Evolutionary conservation across 169 alveolate species (phyloP).

Genomic region (Cryptosporidium xiaoi): DNA sequence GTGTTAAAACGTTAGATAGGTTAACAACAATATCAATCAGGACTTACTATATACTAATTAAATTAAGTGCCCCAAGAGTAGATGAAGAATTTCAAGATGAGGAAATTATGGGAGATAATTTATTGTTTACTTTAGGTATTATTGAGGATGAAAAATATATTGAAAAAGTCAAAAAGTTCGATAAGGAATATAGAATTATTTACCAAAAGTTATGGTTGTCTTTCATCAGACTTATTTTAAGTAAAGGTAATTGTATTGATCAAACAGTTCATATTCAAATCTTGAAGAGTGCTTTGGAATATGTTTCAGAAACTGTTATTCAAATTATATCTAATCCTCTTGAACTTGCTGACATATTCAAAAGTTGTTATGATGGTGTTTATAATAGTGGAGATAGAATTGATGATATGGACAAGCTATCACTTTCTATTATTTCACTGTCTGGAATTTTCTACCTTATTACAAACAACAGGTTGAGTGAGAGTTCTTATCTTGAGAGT

Average conservation of each 20-base stretch:
- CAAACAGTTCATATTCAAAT: constrained; percentile 13
- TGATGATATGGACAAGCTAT: constrained; percentile 16
- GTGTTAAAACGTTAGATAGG: background rate
- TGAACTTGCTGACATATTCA: constrained; percentile 51
- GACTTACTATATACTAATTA: constrained; percentile 12
- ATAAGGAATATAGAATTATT: constrained; percentile 13
- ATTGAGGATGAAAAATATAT: background rate
- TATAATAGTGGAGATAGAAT: background rate
- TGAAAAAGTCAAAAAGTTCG: constrained; percentile 6
- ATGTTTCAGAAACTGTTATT: constrained; percentile 32
- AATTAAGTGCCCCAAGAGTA: constrained; percentile 15
- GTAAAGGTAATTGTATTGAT: background rate
- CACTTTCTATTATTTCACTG: constrained; percentile 40
- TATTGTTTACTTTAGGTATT: background rate
- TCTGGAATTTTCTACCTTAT: constrained; percentile 50
- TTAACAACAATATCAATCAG: constrained; percentile 14
- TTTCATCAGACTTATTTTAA: constrained; percentile 4
- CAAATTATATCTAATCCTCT: constrained; percentile 57
- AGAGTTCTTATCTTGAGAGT: background rate
- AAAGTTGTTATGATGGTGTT: constrained; percentile 31
- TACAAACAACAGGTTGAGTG: constrained; percentile 44
- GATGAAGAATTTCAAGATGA: background rate
- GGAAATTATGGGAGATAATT: background rate
- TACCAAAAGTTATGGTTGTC: constrained; percentile 55
- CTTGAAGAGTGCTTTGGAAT: constrained; percentile 30